phyloP scores from a whole-genome alignment of 2,329 filamentous ascomycete genomes.

The Sclerotinia borealis region DNA sequence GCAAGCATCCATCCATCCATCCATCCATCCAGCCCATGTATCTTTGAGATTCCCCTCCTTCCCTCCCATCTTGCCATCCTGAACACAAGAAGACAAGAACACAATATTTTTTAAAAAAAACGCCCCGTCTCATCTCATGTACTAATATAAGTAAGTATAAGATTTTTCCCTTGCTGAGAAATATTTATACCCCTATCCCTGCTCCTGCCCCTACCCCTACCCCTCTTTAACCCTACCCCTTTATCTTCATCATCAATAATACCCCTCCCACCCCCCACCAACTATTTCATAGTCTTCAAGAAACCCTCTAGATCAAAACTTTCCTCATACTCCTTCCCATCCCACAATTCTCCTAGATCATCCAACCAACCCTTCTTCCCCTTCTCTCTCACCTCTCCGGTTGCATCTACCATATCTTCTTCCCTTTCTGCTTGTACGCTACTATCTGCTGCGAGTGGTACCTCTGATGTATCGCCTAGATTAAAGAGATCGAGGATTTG shows the following conservation, averaged over 20 bases:
- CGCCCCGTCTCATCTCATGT: neutral
- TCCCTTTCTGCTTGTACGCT: constrained; percentile 56
- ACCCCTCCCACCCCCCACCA: too few relatives aligned
- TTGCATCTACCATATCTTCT: constrained; percentile 89
- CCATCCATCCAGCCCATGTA: too few relatives aligned
- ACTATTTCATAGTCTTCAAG: constrained; percentile 71
- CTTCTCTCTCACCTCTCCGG: constrained; percentile 85
- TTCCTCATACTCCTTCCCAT: constrained; percentile 95
- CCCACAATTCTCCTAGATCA: constrained; percentile 93
- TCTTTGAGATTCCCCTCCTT: too few relatives aligned
- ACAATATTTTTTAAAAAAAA: too few relatives aligned
- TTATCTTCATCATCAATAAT: too few relatives aligned
- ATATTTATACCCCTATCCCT: neutral
- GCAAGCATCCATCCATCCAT: too few relatives aligned
- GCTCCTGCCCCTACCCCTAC: too few relatives aligned
- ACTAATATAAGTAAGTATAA: neutral
- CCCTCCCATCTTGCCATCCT: too few relatives aligned
- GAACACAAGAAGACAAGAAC: too few relatives aligned
- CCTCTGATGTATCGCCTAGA: constrained; percentile 69
- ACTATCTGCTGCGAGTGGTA: constrained; percentile 51
- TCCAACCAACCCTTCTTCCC: constrained; percentile 97
- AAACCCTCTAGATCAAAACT: constrained; percentile 96
- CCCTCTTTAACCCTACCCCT: too few relatives aligned
- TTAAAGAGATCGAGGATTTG: constrained; percentile 97
- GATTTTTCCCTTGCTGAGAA: neutral